These are phyloP conservation scores for Solioccasus polychromus DNA, from an alignment of 768 basidiomycete genomes.

Conservation along the genomic window DNA sequence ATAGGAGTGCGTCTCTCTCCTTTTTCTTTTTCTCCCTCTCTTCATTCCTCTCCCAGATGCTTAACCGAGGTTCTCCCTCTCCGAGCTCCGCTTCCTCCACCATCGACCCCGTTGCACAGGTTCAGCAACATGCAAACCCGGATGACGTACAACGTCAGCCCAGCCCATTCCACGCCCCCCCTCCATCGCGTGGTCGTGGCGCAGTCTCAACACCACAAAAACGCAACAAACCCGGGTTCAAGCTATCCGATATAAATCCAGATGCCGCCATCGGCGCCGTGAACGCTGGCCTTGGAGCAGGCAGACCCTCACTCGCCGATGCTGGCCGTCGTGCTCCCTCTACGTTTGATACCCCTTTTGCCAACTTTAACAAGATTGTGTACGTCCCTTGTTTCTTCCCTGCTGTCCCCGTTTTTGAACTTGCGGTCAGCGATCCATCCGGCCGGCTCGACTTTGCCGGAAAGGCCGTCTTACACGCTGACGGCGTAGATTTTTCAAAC, in stretches of 20 bases:
- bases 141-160: constrained; percentile 26
- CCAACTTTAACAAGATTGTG: constrained; percentile 94
- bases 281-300: constrained; percentile 69
- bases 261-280: constrained; percentile 51
- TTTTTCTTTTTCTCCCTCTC: not conserved
- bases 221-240: constrained; percentile 54
- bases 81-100: constrained; percentile 27
- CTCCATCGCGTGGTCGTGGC: constrained; percentile 23
- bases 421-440: constrained; percentile 74
- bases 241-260: constrained; percentile 60
- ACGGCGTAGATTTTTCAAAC: constrained; percentile 86
- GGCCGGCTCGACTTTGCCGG: constrained; percentile 93
- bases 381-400: constrained; percentile 41
- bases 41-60: constrained; percentile 40
- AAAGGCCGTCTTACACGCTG: constrained; percentile 88
- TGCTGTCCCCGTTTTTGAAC: constrained; percentile 2
- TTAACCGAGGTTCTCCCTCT: constrained; percentile 37
- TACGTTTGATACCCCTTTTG: constrained; percentile 74
- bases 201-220: constrained; percentile 39
- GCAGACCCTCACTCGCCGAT: constrained; percentile 52
- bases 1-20: constrained; percentile 61
- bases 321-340: constrained; percentile 34
- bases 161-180: constrained; percentile 36
- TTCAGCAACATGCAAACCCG: constrained; percentile 38
- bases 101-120: constrained; percentile 41